phyloP scores from a whole-genome alignment of 2,329 filamentous ascomycete species.

The Lasiodiplodia gonubiensis region DNA sequence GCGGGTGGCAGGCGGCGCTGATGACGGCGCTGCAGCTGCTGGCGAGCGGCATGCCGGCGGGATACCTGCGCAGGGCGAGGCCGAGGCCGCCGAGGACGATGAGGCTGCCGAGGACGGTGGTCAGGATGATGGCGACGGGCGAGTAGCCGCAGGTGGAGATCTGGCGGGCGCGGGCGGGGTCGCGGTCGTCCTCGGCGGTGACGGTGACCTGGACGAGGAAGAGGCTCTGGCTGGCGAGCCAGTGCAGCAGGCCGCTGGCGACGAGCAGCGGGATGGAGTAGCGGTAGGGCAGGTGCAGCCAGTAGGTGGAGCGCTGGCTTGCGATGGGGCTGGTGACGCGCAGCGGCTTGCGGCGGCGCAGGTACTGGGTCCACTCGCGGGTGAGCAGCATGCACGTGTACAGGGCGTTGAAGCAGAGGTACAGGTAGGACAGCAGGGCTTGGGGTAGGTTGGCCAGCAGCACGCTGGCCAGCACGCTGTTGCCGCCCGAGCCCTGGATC shows the following conservation, averaged over 20 bases:
- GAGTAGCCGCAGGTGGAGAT: constrained; percentile 29
- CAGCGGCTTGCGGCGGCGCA: constrained; percentile 40
- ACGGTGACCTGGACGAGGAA: constrained; percentile 46
- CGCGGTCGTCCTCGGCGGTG: not conserved
- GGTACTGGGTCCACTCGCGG: constrained; percentile 54
- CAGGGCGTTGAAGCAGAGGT: constrained; percentile 54
- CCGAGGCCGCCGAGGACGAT: constrained; percentile 31
- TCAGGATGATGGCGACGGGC: constrained; percentile 31
- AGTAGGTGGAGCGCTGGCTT: constrained; percentile 49
- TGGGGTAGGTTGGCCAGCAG: constrained; percentile 8
- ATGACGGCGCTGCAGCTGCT: constrained; percentile 41
- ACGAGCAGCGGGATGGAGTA: constrained; percentile 46
- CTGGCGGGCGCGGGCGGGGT: not conserved
- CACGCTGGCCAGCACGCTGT: constrained; percentile 23
- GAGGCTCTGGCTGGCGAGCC: constrained; percentile 51
- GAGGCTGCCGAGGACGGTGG: constrained; percentile 26
- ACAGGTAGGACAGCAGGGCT: constrained; percentile 52
- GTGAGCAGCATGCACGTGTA: constrained; percentile 56
- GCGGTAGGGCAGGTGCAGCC: constrained; percentile 48
- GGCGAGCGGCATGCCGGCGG: constrained; percentile 39
- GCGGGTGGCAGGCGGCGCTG: constrained; percentile 42
- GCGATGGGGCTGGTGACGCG: constrained; percentile 46
- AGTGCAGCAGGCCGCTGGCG: constrained; percentile 46
- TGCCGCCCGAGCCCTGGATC: constrained; percentile 11
- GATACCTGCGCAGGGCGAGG: constrained; percentile 32